A percentile compares a stretch with the other conserved stretches of the same genome.
Conservation (phyloP, 768 basidiomycete species). For the Auriscalpium microsporum region DNA sequence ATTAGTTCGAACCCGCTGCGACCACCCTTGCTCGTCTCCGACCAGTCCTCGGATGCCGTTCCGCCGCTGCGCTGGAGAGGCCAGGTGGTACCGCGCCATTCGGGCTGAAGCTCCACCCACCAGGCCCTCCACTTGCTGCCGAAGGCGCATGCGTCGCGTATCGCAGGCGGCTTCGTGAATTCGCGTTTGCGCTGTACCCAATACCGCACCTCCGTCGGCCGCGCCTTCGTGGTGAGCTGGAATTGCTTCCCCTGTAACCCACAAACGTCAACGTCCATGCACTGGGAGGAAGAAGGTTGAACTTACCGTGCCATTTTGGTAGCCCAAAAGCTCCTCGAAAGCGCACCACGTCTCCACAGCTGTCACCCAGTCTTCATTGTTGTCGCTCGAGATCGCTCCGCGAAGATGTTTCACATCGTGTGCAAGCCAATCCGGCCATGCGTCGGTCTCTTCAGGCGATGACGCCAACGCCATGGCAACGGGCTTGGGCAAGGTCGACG, state of each 20-base stretch:
- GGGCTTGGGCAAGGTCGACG: too few species aligned
- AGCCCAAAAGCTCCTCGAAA: too few species aligned
- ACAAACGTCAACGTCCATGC: too few species aligned
- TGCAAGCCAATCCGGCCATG: too few species aligned
- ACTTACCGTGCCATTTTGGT: too few species aligned
- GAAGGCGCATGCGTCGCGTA: not conserved
- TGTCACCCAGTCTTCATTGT: too few species aligned
- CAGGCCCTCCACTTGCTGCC: not conserved
- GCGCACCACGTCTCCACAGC: too few species aligned
- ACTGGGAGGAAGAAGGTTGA: too few species aligned
- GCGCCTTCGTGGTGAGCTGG: not conserved
- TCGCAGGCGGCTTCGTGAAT: not conserved
- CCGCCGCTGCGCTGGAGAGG: not conserved
- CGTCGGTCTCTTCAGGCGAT: too few species aligned
- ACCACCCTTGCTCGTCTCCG: not conserved
- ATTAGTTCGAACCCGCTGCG: not conserved
- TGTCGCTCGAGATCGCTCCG: too few species aligned
- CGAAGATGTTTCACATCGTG: too few species aligned
- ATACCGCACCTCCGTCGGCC: not conserved
- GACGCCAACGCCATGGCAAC: too few species aligned
- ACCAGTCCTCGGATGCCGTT: not conserved
- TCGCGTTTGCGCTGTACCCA: not conserved
- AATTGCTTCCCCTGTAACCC: not conserved
- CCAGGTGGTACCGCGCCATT: not conserved
- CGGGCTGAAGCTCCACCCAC: not conserved